Evolutionary conservation across 768 basidiomycete species (phyloP), one percentile per base, ranked within the genome.

Genomic region (Nidularia sp.): DNA sequence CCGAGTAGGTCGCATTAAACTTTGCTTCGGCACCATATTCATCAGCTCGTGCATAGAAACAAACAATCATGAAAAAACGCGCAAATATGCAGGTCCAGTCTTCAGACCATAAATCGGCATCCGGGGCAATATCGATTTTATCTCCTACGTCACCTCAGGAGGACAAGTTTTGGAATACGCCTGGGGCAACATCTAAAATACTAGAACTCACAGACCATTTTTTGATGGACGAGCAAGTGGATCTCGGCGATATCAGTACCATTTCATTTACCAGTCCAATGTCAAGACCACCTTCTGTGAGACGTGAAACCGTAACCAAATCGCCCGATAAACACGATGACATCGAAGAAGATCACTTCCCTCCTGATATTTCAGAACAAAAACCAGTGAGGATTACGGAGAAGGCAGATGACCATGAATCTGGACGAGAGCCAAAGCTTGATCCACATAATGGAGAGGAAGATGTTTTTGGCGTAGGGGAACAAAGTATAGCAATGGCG

Each of bases 91-190:
- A 29, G 25, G 25, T 4, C 4, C 25, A 29, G 25, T 29, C 25
- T 29, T 29, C 25, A 29, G 25, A 29, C 25, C 25, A 29, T 29
- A 29, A 29, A 29, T 29, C 25, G 25, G 25, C 25, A 29, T 29
- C 25, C 4, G 25, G 4, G 25, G 25, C 25, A 29, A 29, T 29
- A 29, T 29, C 25, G 25, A 29, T 29, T 29, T 29, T 29, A 29
- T 29, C 25, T 39, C 57, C 67, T 22, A 51, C 63, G 66, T 60
- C 71, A 6, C 70, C 64, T 10, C 68, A 77, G 29, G 85, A 86
- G 61, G 77, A 82, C 35, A 73, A 72, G 41, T 84, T 86, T 60
- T 87, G 85, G 84, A 77, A 74, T 32, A 84, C 85, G 0, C 83
- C 85, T 5, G 76, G 76, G 2, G 66, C 68, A 7, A 62, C 77